Percentiles rank a stretch among this genome's conserved stretches.
These are phyloP conservation scores for Colletotrichum tamarilloi DNA, from an alignment of 2,329 filamentous ascomycete species.

Conservation along the genomic window DNA sequence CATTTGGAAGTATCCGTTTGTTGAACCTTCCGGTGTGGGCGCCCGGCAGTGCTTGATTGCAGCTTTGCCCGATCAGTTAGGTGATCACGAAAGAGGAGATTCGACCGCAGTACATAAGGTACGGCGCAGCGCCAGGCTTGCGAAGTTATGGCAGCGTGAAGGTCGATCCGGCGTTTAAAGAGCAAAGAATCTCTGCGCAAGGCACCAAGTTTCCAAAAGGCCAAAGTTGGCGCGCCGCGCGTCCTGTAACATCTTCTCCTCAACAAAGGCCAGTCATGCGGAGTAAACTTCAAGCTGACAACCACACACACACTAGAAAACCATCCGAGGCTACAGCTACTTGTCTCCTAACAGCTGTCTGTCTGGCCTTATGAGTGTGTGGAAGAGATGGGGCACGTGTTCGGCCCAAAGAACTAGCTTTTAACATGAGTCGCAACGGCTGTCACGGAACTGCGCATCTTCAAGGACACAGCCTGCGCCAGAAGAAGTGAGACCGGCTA, in stretches of 20 bases:
- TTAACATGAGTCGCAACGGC: constrained; percentile 4
- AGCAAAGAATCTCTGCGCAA: neutral
- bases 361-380: neutral
- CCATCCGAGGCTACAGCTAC: neutral
- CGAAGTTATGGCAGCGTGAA: too few species aligned
- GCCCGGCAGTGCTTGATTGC: neutral
- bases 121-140: neutral
- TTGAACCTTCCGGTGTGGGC: neutral
- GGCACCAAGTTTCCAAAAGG: neutral
- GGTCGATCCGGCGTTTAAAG: neutral
- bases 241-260: neutral
- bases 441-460: neutral
- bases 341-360: neutral
- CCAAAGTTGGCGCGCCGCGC: neutral
- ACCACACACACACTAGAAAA: neutral
- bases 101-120: too few species aligned
- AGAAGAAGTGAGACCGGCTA: neutral
- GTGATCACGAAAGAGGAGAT: neutral
- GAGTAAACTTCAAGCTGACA: neutral
- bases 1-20: neutral
- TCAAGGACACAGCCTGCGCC: constrained; percentile 11
- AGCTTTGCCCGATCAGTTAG: constrained; percentile 10
- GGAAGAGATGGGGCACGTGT: neutral
- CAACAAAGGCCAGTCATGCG: neutral
- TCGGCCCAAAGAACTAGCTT: neutral